These are phyloP conservation scores for Leptosphaerulina australis DNA, from an alignment of 2,329 filamentous ascomycete species.

Conservation along the genomic window DNA sequence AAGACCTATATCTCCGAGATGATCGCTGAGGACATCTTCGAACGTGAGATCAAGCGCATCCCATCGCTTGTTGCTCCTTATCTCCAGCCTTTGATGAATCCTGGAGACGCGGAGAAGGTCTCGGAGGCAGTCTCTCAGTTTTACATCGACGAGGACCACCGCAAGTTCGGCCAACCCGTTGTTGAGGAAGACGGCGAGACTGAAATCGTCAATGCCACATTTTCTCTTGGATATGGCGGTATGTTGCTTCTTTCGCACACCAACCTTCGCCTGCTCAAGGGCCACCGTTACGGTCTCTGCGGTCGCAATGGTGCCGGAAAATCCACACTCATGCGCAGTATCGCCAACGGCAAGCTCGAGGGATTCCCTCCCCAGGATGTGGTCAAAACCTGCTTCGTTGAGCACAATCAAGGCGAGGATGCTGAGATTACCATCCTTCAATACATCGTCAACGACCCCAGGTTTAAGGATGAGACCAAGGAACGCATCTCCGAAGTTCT, in stretches of 20 bases:
- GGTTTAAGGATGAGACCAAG: slow-evolving; percentile 76
- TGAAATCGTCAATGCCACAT: slow-evolving; percentile 97
- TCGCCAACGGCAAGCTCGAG: slow-evolving; percentile 93
- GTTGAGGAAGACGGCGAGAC: slow-evolving; percentile 90
- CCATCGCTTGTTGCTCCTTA: slow-evolving; percentile 73
- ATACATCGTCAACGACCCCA: slow-evolving; percentile 87
- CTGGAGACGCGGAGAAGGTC: slow-evolving; percentile 67
- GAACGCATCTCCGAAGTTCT: slow-evolving; percentile 85
- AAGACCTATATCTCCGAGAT: slow-evolving; percentile 80
- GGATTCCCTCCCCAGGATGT: slow-evolving; percentile 93
- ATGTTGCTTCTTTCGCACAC: slow-evolving; percentile 97
- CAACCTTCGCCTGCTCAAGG: slow-evolving; percentile 91
- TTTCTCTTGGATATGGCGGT: slow-evolving; percentile 95
- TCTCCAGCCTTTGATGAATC: slow-evolving; percentile 70
- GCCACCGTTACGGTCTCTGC: slow-evolving; percentile 95
- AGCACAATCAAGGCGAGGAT: slow-evolving; percentile 98
- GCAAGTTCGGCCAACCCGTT: slow-evolving; percentile 81
- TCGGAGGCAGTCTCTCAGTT: slow-evolving; percentile 75
- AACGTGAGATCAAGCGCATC: slow-evolving; percentile 78
- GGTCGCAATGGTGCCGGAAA: slow-evolving; percentile 97
- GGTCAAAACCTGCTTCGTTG: slow-evolving; percentile 94
- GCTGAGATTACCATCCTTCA: slow-evolving; percentile 95
- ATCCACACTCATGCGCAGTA: slow-evolving; percentile 98
- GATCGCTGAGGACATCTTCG: slow-evolving; percentile 86
- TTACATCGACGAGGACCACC: slow-evolving; percentile 83